Percentiles rank a stretch among this genome's conserved stretches.
Evolutionary conservation across 495 filamentous ascomycete genomes (phyloP).

Genomic region (Darksidea phi): DNA sequence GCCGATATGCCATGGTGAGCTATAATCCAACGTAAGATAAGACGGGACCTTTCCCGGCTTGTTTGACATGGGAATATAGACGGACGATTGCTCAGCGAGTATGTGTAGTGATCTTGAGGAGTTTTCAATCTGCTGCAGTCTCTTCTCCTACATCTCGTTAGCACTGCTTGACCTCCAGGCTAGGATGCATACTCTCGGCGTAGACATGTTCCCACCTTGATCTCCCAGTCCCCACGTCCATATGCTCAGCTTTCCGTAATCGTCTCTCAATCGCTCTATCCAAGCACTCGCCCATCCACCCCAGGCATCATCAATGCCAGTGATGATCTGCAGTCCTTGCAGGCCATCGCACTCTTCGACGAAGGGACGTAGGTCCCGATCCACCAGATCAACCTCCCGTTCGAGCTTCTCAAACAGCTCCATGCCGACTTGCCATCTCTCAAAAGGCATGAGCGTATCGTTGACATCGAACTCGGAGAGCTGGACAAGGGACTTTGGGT

Average conservation of each 20-base stretch:
- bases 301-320: constrained; percentile 86
- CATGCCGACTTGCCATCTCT: constrained; percentile 73
- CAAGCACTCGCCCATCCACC: constrained; percentile 81
- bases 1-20: constrained; percentile 77
- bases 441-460: constrained; percentile 76
- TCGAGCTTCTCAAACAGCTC: constrained; percentile 81
- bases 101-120: constrained; percentile 66
- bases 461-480: constrained; percentile 76
- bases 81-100: constrained; percentile 65
- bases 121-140: constrained; percentile 50
- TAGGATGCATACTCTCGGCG: constrained; percentile 54
- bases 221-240: constrained; percentile 85
- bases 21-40: constrained; percentile 61
- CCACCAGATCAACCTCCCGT: constrained; percentile 80
- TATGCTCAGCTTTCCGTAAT: constrained; percentile 80
- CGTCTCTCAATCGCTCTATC: constrained; percentile 78
- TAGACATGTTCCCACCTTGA: constrained; percentile 46
- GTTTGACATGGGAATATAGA: constrained; percentile 75
- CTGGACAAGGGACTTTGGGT: constrained; percentile 76
- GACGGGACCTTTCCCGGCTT: constrained; percentile 57
- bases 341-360: constrained; percentile 91
- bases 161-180: not conserved
- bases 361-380: constrained; percentile 82
- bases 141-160: constrained; percentile 27
- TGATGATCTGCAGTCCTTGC: constrained; percentile 81